Evolutionary conservation across 2,329 filamentous ascomycete species (phyloP), one percentile per base, ranked within the genome.

Genomic region (Fusarium duplospermum): DNA sequence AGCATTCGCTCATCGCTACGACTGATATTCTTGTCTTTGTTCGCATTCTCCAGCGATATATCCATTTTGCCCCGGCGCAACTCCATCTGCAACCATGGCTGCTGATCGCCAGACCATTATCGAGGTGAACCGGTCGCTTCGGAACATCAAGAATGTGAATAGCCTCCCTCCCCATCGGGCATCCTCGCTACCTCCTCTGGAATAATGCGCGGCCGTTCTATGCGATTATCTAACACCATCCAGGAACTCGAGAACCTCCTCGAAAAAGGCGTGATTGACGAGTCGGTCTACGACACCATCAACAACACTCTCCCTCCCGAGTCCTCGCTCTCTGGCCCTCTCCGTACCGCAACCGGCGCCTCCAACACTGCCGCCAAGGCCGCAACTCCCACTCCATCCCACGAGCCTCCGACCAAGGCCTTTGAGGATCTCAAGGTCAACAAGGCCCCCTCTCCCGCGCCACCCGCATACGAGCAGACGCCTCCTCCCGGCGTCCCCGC

Each of bases 241-340:
- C 76, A 98, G 95, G 95, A 98, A 86, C 93, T 98, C 70, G 95
- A 98, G 83, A 93, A 92, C 77, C 93, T 98, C 70, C 90, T 94
- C 76, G 95, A 98, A 82, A 91, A 93, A 79, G 92, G 92, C 75
- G 88, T 95, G 80, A 94, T 98, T 81, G 91, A 89, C 72, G 91
- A 93, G 69, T 85, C 91, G 65, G 91, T 92, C 80, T 94, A 95
- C 81, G 92, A 94, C 79, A 89, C 88, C 61, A 94, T 98, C 82
- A 88, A 92, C 80, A 85, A 87, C 73, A 89, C 93, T 78, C 91
- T 98, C 35, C 96, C 95, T 38, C 84, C 88, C 74, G 93, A 95
- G 80, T 89, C 89, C 18, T 86, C 90, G 22, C 86, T 93, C 68
- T 86, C 87, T 38, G 82, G 87, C 78, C 83, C 83, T 18, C 82